Evolutionary conservation across 169 alveolate genomes (phyloP).

Genomic region (Plasmodium relictum): DNA sequence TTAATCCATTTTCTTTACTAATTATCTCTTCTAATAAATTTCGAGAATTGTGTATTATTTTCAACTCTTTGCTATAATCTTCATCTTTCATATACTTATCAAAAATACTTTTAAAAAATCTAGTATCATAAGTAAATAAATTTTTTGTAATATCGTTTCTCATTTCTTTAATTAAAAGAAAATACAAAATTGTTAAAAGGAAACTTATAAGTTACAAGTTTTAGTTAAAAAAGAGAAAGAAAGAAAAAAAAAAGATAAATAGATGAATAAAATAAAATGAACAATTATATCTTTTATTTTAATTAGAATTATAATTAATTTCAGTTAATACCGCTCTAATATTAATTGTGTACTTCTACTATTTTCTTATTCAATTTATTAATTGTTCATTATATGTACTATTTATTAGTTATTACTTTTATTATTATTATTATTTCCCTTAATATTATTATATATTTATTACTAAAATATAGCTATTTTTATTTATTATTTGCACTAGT

Average conservation of each 20-base stretch:
- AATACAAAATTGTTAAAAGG: neutral
- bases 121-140: conserved; percentile 57
- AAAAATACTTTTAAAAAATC: conserved; percentile 50
- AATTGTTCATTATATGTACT: too few relatives aligned
- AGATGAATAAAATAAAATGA: too few relatives aligned
- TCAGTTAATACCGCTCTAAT: too few relatives aligned
- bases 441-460: too few relatives aligned
- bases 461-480: too few relatives aligned
- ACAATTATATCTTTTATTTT: too few relatives aligned
- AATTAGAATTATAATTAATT: too few relatives aligned
- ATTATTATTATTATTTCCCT: too few relatives aligned
- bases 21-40: conserved; percentile 51
- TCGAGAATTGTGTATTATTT: conserved; percentile 22
- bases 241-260: neutral
- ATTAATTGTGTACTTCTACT: too few relatives aligned
- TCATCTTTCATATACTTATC: conserved; percentile 61
- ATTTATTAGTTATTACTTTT: too few relatives aligned
- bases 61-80: conserved; percentile 50
- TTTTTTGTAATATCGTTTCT: conserved; percentile 54
- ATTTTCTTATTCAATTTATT: too few relatives aligned
- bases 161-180: conserved; percentile 15
- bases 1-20: conserved; percentile 70
- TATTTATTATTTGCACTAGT: too few relatives aligned
- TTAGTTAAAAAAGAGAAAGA: neutral
- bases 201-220: neutral